Conservation (phyloP, 108 stramenopile genomes). For the Schizochytrium sp. region DNA sequence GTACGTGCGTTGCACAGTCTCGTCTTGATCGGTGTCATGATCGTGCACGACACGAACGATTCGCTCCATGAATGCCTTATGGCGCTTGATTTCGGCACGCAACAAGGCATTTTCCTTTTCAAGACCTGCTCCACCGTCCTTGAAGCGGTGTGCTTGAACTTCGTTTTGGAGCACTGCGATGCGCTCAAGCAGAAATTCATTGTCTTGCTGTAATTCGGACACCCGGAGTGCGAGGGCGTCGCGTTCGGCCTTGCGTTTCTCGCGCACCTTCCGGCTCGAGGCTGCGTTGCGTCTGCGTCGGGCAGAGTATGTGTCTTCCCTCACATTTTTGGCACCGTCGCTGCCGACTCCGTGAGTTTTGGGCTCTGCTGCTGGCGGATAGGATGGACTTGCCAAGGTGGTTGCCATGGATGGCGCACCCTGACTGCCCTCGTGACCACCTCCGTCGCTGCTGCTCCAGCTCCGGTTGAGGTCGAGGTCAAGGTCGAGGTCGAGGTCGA, state of each 20-base stretch:
- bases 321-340: not conserved
- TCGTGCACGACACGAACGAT: not conserved
- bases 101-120: not conserved
- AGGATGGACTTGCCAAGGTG: too few relatives aligned
- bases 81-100: not conserved
- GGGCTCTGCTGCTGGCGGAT: too few relatives aligned
- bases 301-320: not conserved
- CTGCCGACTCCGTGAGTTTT: not conserved
- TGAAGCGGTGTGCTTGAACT: not conserved
- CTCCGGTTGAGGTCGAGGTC: too few relatives aligned
- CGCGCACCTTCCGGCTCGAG: not conserved
- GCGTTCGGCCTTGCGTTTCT: not conserved
- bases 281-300: not conserved
- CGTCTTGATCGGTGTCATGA: not conserved
- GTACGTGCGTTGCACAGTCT: not conserved
- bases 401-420: too few relatives aligned
- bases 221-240: not conserved
- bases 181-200: not conserved
- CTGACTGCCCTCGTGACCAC: too few relatives aligned
- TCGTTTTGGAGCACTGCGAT: not conserved
- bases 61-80: not conserved
- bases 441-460: too few relatives aligned
- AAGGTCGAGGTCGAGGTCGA: too few relatives aligned
- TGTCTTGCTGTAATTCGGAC: not conserved
- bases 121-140: not conserved